Evolutionary conservation across 2,329 filamentous ascomycete species (phyloP).

Genomic region (Hortaea werneckii): DNA sequence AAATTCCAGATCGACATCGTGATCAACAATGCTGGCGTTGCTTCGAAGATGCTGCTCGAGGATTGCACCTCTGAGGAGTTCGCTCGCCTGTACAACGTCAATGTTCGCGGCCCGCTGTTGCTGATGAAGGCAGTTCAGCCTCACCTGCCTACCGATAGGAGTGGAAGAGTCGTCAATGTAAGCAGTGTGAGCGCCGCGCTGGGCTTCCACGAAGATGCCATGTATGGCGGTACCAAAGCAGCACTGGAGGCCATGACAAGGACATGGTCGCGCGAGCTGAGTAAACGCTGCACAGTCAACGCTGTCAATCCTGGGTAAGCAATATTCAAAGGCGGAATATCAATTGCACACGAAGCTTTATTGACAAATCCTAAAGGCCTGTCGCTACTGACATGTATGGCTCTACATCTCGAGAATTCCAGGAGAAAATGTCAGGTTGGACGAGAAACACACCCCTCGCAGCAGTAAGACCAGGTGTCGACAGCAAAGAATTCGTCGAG

Average conservation of each 20-base stretch:
- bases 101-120: constrained; percentile 71
- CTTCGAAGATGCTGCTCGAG: constrained; percentile 53
- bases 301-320: constrained; percentile 58
- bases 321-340: not conserved
- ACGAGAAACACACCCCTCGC: constrained; percentile 56
- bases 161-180: constrained; percentile 53
- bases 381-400: constrained; percentile 43
- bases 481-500: constrained; percentile 46
- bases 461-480: constrained; percentile 49
- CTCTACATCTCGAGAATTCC: constrained; percentile 47
- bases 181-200: constrained; percentile 48
- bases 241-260: constrained; percentile 60
- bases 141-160: constrained; percentile 59
- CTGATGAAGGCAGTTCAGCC: constrained; percentile 63
- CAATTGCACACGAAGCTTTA: too few species aligned
- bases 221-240: constrained; percentile 58
- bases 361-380: not conserved
- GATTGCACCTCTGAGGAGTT: constrained; percentile 58
- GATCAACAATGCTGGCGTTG: constrained; percentile 73
- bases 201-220: constrained; percentile 48
- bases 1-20: constrained; percentile 69
- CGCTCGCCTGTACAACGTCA: constrained; percentile 62
- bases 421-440: constrained; percentile 48
- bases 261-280: constrained; percentile 54
- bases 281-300: constrained; percentile 54